Evolutionary conservation across 2,329 filamentous ascomycete genomes (phyloP).

Genomic region (Arthrobotrys pseudoclavata): DNA sequence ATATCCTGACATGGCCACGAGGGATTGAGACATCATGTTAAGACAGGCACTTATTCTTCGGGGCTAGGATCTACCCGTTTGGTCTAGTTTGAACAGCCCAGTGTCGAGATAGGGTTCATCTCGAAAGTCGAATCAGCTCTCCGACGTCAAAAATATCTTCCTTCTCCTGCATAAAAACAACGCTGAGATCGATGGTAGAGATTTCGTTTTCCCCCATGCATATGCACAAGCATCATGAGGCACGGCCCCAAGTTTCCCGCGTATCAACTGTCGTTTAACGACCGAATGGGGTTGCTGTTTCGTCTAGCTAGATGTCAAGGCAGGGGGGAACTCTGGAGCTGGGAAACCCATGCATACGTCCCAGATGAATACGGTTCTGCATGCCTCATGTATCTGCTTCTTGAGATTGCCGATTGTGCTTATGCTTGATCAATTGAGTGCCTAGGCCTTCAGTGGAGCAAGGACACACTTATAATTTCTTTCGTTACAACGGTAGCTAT

Average conservation of each 20-base stretch:
- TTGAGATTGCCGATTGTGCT: conserved; percentile 41
- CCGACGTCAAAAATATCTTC: conserved; percentile 1
- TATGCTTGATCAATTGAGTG: conserved; percentile 18
- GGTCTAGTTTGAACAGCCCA: background rate
- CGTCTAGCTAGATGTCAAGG: conserved; percentile 31
- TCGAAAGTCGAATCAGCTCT: background rate
- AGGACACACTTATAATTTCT: conserved; percentile 18
- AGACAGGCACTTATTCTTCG: conserved; percentile 18
- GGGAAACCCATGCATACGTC: conserved; percentile 47
- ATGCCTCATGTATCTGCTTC: conserved; percentile 27
- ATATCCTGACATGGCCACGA: conserved; percentile 36
- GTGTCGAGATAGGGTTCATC: background rate
- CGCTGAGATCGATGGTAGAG: background rate
- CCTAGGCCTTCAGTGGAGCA: conserved; percentile 11
- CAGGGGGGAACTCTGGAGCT: conserved; percentile 36
- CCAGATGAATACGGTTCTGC: conserved; percentile 42
- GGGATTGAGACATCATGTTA: conserved; percentile 52
- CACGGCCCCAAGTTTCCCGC: conserved; percentile 25
- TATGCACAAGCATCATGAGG: conserved; percentile 27
- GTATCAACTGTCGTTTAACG: conserved; percentile 34
- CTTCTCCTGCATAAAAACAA: conserved; percentile 4
- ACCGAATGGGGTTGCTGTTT: conserved; percentile 21
- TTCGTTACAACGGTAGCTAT: conserved; percentile 1
- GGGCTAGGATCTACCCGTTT: conserved; percentile 5
- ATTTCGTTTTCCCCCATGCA: conserved; percentile 26